A percentile compares a stretch with the other conserved stretches of the same genome.
Evolutionary conservation across 2,329 filamentous ascomycete genomes (phyloP).

Genomic region (Fusarium sororula): DNA sequence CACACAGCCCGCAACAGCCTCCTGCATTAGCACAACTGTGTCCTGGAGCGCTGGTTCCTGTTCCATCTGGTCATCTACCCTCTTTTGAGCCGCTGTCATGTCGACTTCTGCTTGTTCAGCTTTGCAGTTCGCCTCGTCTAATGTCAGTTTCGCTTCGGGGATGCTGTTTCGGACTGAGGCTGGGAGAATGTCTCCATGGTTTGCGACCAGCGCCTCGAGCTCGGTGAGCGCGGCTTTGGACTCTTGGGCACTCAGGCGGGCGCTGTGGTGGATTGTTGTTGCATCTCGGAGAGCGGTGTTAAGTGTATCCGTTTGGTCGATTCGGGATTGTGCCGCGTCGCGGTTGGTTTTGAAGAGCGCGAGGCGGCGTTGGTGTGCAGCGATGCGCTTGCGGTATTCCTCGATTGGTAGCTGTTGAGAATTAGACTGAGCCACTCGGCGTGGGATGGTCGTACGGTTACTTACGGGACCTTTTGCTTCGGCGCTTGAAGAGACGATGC

Average conservation of each 20-base stretch:
- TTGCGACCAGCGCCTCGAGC: background rate
- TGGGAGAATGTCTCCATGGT: background rate
- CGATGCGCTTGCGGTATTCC: background rate
- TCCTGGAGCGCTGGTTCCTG: background rate
- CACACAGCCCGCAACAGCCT: background rate
- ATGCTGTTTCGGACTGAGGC: background rate
- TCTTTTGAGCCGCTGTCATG: background rate
- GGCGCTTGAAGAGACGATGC: background rate
- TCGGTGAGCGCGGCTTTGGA: background rate
- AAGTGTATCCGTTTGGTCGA: background rate
- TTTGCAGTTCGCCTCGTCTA: background rate
- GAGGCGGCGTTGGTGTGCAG: background rate
- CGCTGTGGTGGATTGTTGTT: background rate
- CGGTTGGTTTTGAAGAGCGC: background rate
- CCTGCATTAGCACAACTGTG: background rate
- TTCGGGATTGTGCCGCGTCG: background rate
- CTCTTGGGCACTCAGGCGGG: background rate
- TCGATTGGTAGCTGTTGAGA: background rate
- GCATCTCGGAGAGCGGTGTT: background rate
- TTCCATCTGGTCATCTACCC: background rate
- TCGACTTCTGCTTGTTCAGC: background rate
- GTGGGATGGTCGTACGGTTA: fast-evolving
- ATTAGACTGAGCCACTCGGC: background rate
- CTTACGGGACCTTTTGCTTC: background rate
- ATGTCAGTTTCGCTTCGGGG: background rate